Conservation (phyloP, 176 grass and related monocot genomes). For the Phragmites australis region DNA sequence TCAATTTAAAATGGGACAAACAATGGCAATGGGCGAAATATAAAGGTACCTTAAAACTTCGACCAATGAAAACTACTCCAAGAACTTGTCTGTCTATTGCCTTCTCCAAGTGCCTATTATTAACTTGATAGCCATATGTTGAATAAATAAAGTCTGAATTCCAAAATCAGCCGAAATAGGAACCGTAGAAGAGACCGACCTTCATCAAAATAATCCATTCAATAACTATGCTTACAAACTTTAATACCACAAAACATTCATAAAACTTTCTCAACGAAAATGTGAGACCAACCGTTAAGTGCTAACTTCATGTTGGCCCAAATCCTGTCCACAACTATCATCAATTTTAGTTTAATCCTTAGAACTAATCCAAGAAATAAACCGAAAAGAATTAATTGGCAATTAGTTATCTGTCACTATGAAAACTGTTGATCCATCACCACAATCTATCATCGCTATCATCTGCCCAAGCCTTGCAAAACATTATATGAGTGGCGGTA, state of each 20-base stretch:
- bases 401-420: not conserved
- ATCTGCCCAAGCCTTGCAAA: not conserved
- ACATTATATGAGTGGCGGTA: slow-evolving; percentile 31
- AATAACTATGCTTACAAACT: not conserved
- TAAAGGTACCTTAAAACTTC: not conserved
- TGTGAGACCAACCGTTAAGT: not conserved
- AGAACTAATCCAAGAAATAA: not conserved
- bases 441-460: not conserved
- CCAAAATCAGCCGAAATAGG: not conserved
- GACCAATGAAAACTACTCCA: not conserved
- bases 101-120: not conserved
- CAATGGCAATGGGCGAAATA: not conserved
- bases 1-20: not conserved
- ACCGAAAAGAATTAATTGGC: not conserved
- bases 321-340: not conserved
- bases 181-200: not conserved
- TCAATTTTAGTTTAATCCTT: not conserved
- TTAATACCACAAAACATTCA: not conserved
- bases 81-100: too few species aligned
- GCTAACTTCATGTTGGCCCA: not conserved
- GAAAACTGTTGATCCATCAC: slow-evolving; percentile 20
- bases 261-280: not conserved
- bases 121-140: not conserved
- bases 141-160: not conserved
- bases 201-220: not conserved